Evolutionary conservation across 805 yeast species (phyloP), one percentile per base, ranked within the genome.

Genomic region (Diddensiella caesifluorescens): DNA sequence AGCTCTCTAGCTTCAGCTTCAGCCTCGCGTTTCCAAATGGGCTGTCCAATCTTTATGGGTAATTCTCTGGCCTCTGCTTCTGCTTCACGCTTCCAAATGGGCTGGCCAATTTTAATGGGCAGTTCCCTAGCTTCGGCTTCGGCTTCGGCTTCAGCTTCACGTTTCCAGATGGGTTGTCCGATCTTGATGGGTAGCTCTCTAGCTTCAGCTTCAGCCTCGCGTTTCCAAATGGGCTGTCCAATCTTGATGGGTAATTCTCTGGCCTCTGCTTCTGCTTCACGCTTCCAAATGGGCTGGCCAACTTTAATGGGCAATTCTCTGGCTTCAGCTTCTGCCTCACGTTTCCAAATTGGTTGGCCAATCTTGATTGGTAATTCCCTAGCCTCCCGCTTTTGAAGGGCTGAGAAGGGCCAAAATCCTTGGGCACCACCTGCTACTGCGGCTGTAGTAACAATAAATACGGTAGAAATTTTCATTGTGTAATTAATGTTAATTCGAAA

Each of bases 301-400:
- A 34, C 38, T 5, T 22, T 22, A 27, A 27, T 22, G 15, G 28
- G 7, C 5, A n/a, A 20, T 15, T n/a, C 7, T n/a, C 15, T 7
- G 15, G 42, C 38, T 9, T 41, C 43, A 25, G 41, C 39, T 20
- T 41, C 44, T n/a, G 41, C 44, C 18, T 37, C 42, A n/a, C 44
- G 34, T 18, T 25, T 22, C 20, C 20, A 26, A 23, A 41, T 15
- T 9, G 44, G 44, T 35, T 41, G 31, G 12, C 44, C 44, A 7
- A 27, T 16, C 13, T 16, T 5, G 32, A 9, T 9, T 16, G 21
- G 22, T 35, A 30, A n/a, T 13, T n/a, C 7, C n/a, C n/a, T 6
- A n/a, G 37, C n/a, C 22, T 32, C 35, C 18, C 35, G 19, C 21
- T 9, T 18, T 5, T 18, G n/a, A 9, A 32, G 22, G 6, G 35